A percentile compares a stretch with the other conserved stretches of the same genome.
Conservation (phyloP, 495 filamentous ascomycete species). For the Penicillium coprophilum region DNA sequence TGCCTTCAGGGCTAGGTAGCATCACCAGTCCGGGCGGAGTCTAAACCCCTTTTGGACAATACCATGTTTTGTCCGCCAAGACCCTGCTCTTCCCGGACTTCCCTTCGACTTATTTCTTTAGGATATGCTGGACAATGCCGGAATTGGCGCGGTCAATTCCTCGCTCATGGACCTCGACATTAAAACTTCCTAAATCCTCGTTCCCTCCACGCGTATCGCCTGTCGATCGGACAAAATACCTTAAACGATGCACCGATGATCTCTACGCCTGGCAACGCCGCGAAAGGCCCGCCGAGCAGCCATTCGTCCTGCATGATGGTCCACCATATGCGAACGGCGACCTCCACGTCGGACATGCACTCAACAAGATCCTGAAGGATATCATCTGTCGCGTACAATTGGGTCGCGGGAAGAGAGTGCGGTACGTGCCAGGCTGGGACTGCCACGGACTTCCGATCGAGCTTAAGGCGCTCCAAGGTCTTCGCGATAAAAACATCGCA, state of each 20-base stretch:
- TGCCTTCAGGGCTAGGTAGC: too few relatives aligned
- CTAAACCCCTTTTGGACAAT: not conserved
- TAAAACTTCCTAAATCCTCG: slow-evolving; percentile 58
- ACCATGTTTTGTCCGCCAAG: slow-evolving; percentile 4
- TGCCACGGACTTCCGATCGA: slow-evolving; percentile 98
- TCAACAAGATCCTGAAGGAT: slow-evolving; percentile 98
- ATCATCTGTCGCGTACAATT: slow-evolving; percentile 81
- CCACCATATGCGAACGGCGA: slow-evolving; percentile 95
- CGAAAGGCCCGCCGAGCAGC: slow-evolving; percentile 55
- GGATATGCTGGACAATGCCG: slow-evolving; percentile 45
- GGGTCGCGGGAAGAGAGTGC: slow-evolving; percentile 69
- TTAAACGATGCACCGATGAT: slow-evolving; percentile 78
- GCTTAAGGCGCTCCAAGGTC: slow-evolving; percentile 81
- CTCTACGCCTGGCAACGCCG: slow-evolving; percentile 83
- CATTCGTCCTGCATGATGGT: slow-evolving; percentile 90
- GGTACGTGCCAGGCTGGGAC: slow-evolving; percentile 97
- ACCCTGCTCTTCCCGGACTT: not conserved
- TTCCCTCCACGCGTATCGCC: slow-evolving; percentile 55
- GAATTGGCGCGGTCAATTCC: slow-evolving; percentile 45
- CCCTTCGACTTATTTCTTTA: not conserved
- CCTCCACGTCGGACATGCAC: slow-evolving; percentile 94
- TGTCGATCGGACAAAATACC: slow-evolving; percentile 59
- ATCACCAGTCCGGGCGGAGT: not conserved
- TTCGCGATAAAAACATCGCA: slow-evolving; percentile 29
- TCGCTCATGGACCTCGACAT: slow-evolving; percentile 58